Base-by-base conservation (phyloP, 345 rosid species). In the Pugionium dolabratum region DNA sequence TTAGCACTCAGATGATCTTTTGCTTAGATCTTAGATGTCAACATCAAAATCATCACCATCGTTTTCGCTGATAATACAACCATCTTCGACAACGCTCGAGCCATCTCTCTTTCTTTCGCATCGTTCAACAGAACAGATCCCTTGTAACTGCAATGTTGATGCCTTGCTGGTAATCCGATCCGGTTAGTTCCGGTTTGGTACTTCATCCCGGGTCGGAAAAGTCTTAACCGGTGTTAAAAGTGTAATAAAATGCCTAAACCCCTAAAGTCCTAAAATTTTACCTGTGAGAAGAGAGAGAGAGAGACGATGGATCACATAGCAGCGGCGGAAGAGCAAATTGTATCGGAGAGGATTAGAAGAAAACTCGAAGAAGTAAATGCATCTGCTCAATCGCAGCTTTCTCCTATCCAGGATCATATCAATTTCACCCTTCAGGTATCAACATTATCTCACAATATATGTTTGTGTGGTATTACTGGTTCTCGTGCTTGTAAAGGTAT, bases 341-440 rank as follows among this genome's bases (percentile, higher is more conserved):
- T 84, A 6, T 76, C 87, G 32, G 96, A 85, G 43, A 84, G 96
- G 59, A 42, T 89, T 73, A 79, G 85, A 47, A 76, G 70, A 72
- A 91, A 84, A 55, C 81, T 89, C 3, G 75, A 80, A 28, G 80
- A 91, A 58, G 96, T 89, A 0, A 85, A 87, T 66, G 44, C 26
- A 2, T 75, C 89, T 49, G 92, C 92, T 55, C 90, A 87, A 30
- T 39, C 82, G 31, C 92, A 91, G 29, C 98, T 91, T 59, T 66
- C 89, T 45, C 87, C 88, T 46, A 73, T 91, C 34, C 92, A 89
- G 72, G 89, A 89, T 64, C 96, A 91, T 48, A 78, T 91, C 80
- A 85, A 83, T 75, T 91, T 84, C 85, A 89, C 95, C 61, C 95
- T 91, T 67, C 98, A 91, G 95, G 98, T 43, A 11, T 11, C 10